phyloP scores from a whole-genome alignment of 495 filamentous ascomycete genomes.

The Penicilliopsis zonata region DNA sequence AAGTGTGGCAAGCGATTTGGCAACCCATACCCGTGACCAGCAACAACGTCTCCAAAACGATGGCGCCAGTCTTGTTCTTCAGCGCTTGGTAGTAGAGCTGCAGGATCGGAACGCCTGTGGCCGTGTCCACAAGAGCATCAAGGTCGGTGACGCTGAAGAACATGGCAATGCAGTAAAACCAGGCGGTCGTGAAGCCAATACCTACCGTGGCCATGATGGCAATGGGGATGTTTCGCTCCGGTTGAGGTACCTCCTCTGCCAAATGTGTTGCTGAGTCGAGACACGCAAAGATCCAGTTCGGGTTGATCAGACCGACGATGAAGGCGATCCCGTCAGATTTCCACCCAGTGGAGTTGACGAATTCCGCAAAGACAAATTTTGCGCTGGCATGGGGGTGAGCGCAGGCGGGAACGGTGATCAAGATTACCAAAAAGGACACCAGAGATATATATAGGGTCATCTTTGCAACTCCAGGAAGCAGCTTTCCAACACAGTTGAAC shows the following conservation, averaged over 20 bases:
- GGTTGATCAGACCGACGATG: constrained; percentile 50
- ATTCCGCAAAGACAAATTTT: constrained; percentile 49
- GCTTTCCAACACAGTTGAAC: constrained; percentile 47
- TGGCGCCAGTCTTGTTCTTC: constrained; percentile 38
- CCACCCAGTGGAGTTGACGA: constrained; percentile 54
- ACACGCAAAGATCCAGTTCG: constrained; percentile 50
- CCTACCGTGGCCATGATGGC: constrained; percentile 48
- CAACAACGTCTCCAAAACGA: constrained; percentile 41
- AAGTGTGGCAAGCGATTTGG: constrained; percentile 42
- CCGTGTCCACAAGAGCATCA: constrained; percentile 25
- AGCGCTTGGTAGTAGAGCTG: constrained; percentile 46
- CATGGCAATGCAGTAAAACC: constrained; percentile 42
- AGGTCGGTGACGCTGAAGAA: constrained; percentile 49
- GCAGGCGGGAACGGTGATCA: constrained; percentile 42
- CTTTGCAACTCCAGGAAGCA: constrained; percentile 36
- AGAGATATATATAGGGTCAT: constrained; percentile 40
- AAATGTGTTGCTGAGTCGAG: constrained; percentile 50
- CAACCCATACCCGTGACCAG: constrained; percentile 44
- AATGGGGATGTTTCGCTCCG: constrained; percentile 29
- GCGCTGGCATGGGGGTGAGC: constrained; percentile 41
- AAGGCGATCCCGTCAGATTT: constrained; percentile 46
- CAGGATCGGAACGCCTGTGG: constrained; percentile 44
- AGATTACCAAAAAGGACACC: constrained; percentile 39
- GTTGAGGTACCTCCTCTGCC: constrained; percentile 47
- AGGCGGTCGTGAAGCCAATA: constrained; percentile 47